Conservation (phyloP, 441 rosid genomes). For the Corymbia citriodora region DNA sequence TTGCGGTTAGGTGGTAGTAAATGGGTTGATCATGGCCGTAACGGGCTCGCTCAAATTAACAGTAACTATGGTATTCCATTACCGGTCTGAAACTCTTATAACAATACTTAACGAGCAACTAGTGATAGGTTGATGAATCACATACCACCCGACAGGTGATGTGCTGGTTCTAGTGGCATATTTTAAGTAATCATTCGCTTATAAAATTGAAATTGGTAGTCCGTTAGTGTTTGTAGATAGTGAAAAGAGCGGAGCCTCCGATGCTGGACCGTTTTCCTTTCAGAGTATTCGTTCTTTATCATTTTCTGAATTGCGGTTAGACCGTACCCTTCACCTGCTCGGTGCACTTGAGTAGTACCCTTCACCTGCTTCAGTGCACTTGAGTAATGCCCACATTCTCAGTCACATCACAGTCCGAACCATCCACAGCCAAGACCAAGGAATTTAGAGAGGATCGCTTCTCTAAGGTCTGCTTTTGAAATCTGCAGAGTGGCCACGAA, state of each 20-base stretch:
- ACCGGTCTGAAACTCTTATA: not conserved
- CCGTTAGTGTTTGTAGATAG: not conserved
- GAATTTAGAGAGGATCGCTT: not conserved
- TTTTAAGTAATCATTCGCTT: not conserved
- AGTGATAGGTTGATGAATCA: too few relatives aligned
- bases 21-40: not conserved
- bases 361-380: not conserved
- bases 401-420: not conserved
- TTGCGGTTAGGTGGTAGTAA: not conserved
- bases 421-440: not conserved
- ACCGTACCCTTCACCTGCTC: not conserved
- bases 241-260: not conserved
- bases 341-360: not conserved
- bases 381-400: not conserved
- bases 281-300: not conserved
- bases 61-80: not conserved
- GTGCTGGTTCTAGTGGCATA: not conserved
- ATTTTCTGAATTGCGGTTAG: not conserved
- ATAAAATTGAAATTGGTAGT: not conserved
- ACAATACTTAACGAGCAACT: too few relatives aligned
- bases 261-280: not conserved
- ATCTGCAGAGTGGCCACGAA: not conserved
- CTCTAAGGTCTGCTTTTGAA: not conserved
- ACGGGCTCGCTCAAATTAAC: not conserved
- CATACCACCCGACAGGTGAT: not conserved